phyloP scores from a whole-genome alignment of 768 basidiomycete genomes.

The Naganishia vaughanmartiniae region DNA sequence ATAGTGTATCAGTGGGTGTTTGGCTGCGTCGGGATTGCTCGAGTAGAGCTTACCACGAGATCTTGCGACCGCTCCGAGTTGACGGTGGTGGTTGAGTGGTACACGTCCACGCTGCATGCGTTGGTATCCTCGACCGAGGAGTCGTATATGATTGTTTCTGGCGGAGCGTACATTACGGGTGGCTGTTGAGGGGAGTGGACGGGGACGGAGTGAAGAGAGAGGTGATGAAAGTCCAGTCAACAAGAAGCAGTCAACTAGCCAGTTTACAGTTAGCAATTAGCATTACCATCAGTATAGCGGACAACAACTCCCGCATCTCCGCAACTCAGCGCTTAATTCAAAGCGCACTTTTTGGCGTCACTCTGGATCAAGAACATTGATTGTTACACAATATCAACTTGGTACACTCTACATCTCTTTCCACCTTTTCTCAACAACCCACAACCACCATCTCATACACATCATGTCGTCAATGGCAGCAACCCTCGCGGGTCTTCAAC shows the following conservation, averaged over 20 bases:
- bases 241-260: too few relatives aligned
- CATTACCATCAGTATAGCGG: background rate
- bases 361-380: background rate
- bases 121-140: background rate
- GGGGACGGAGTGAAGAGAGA: background rate
- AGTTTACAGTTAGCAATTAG: too few relatives aligned
- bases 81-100: background rate
- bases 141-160: background rate
- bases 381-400: background rate
- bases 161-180: conserved; percentile 3
- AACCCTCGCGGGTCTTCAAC: conserved; percentile 72
- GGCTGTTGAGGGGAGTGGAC: background rate
- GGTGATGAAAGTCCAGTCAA: too few relatives aligned
- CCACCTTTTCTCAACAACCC: background rate
- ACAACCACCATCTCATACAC: background rate
- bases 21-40: background rate
- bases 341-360: conserved; percentile 7
- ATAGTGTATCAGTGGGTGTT: background rate
- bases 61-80: background rate
- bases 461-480: conserved; percentile 79
- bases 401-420: background rate
- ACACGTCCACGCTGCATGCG: conserved; percentile 15
- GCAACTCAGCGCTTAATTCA: background rate
- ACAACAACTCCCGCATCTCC: background rate
- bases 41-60: background rate